phyloP scores from a whole-genome alignment of 1,139 yeast species.

The Magnusiomyces suaveolens region DNA sequence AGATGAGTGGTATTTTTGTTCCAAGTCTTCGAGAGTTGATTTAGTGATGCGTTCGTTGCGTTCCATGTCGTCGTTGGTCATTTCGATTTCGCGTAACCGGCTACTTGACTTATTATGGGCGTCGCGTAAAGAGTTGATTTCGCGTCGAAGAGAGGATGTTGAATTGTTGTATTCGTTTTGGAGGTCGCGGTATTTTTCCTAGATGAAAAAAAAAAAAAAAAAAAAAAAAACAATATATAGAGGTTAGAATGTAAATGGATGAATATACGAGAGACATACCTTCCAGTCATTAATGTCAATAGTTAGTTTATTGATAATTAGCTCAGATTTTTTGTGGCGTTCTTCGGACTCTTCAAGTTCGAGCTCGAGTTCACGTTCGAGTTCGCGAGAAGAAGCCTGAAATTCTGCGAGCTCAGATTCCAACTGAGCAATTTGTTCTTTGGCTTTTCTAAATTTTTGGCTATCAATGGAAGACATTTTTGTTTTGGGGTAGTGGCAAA shows the following conservation, averaged over 20 bases:
- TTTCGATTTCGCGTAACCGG: slow-evolving; percentile 32
- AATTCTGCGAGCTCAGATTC: slow-evolving; percentile 33
- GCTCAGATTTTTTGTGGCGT: slow-evolving; percentile 22
- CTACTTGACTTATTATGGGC: slow-evolving; percentile 25
- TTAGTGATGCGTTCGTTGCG: slow-evolving; percentile 25
- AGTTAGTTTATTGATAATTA: slow-evolving; percentile 20
- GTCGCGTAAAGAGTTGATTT: slow-evolving; percentile 23
- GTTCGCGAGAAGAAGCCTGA: slow-evolving; percentile 30
- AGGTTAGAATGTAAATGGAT: too few relatives aligned
- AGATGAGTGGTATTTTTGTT: slow-evolving; percentile 26
- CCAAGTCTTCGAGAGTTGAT: slow-evolving; percentile 28
- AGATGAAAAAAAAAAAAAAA: background rate
- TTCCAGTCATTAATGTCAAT: slow-evolving; percentile 24
- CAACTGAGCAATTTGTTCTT: slow-evolving; percentile 30
- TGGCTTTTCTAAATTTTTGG: slow-evolving; percentile 14
- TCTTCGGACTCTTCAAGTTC: slow-evolving; percentile 31
- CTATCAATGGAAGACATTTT: background rate
- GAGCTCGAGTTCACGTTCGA: slow-evolving; percentile 30
- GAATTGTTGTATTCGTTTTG: slow-evolving; percentile 26
- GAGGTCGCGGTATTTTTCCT: slow-evolving; percentile 22
- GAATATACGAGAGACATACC: too few relatives aligned
- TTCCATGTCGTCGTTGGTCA: slow-evolving; percentile 35
- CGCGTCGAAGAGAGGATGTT: slow-evolving; percentile 25
- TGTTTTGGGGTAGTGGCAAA: background rate
- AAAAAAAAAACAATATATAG: background rate